Evolutionary conservation across 352 stramenopile genomes (phyloP), one percentile per base, ranked within the genome.

Genomic region (Blastocystis sp.): DNA sequence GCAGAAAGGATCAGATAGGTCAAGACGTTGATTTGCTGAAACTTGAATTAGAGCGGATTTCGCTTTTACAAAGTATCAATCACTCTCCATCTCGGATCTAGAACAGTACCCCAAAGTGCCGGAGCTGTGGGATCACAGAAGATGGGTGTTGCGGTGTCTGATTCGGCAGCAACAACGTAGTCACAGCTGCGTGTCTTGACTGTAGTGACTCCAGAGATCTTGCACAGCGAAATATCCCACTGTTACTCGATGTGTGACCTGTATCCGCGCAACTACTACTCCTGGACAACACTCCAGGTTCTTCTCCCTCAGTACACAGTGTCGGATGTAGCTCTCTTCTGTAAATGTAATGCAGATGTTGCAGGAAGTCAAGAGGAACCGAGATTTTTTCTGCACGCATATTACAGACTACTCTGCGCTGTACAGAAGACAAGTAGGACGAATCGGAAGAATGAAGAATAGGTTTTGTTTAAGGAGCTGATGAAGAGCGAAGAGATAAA

Each of bases 41-140:
- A n/a, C 9, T 54, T 18, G 73, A 85, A 18, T 53, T 85, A 24
- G 24, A 47, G 11, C 34, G 9, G 6, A 66, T 85, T 8, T 39
- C 9, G 47, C 13, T 85, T 16, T 43, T 85, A 7, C 73, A 85
- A 43, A 39, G 73, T 68, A 30, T 8, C 13, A 6, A 47, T 68
- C 1, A 1, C n/a, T 45, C 6, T 24, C 24, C 13, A 68, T 50
- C 26, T 37, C 50, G 4, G n/a, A n/a, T n/a, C 5, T 47, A 85
- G 73, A 85, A 34, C 73, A 85, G 63, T 85, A 85, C 68, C 73
- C 73, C 4, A 85, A 85, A 53, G 73, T 85, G 26, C 73, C 73
- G 8, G 73, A 85, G 26, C 47, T 85, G 2, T 85, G 73, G 73
- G 73, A 85, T 65, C 73, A 85, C 68, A 47, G 73, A 53, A 26